Conservation (phyloP, 2,329 filamentous ascomycete genomes). For the Trichophyton rubrum region DNA sequence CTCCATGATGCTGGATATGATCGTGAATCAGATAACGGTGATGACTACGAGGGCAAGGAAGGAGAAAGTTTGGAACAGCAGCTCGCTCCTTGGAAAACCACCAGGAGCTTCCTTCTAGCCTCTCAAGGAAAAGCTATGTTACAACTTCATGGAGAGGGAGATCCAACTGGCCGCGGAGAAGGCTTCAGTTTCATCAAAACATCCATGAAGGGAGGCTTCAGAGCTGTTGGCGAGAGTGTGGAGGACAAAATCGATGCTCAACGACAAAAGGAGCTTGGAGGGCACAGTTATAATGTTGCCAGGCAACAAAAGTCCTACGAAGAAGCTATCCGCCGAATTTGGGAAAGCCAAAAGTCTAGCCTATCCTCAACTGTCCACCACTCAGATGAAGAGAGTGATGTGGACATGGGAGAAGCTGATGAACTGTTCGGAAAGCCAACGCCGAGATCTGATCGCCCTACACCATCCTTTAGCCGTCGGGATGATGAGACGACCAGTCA, state of each 20-base stretch:
- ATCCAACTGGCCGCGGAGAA: constrained; percentile 83
- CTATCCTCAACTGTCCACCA: constrained; percentile 62
- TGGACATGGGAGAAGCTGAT: constrained; percentile 40
- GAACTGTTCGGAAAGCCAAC: constrained; percentile 43
- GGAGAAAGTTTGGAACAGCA: constrained; percentile 71
- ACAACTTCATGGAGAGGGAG: constrained; percentile 82
- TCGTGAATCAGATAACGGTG: constrained; percentile 52
- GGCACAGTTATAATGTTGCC: constrained; percentile 95
- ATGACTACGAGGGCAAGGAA: constrained; percentile 52
- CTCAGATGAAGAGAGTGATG: constrained; percentile 60
- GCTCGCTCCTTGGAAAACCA: constrained; percentile 91
- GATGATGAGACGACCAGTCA: constrained; percentile 71
- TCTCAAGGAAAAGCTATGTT: constrained; percentile 95
- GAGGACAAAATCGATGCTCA: constrained; percentile 79
- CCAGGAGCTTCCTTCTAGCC: constrained; percentile 90
- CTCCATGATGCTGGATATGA: constrained; percentile 84
- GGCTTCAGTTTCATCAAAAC: constrained; percentile 96
- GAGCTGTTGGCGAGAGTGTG: constrained; percentile 76
- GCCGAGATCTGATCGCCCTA: constrained; percentile 50
- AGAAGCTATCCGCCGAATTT: constrained; percentile 80
- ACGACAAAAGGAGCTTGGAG: constrained; percentile 54
- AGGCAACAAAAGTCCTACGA: constrained; percentile 87
- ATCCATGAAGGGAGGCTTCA: constrained; percentile 97
- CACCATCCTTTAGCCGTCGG: constrained; percentile 42
- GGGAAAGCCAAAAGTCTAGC: constrained; percentile 73